Evolutionary conservation across 441 rosid genomes (phyloP), one percentile per base, ranked within the genome.

Genomic region (Macaranga tanarius): DNA sequence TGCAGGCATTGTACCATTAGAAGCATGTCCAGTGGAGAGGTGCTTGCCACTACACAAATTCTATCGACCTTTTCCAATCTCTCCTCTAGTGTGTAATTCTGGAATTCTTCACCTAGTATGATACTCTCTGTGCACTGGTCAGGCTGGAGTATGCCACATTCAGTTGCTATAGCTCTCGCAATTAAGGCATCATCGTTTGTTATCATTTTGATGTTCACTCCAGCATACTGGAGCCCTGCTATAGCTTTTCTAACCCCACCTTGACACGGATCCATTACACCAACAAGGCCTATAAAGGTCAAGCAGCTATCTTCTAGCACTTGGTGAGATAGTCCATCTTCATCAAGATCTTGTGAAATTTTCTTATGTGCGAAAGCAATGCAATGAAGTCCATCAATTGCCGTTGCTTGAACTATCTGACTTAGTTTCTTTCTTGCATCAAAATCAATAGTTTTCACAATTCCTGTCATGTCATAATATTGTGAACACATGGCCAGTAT

Each of bases 391-490:
- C 89, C 81, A 28, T 76, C 75, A 28, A 55, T 82, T 4, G 86
- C 86, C 97, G 86, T 89, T 0, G 77, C 84, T 77, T 84, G 85
- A 58, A 91, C 85, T 55, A 87, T 81, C 62, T 87, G 77, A 78
- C 84, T 80, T 23, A 89, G 78, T 19, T 40, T 52, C 8, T 4
- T 55, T 81, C 60, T 87, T 17, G 80, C 85, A 0, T 42, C 60
- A 9, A 69, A 76, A 38, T 74, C 62, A 2, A 11, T 26, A 11
- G 76, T 59, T 40, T 48, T 85, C 23, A 74, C 26, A 4, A n/a
- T 54, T 56, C 93, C 92, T 0, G 84, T 81, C 50, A 81, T 84
- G 28, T 89, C 65, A 52, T 79, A 83, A 45, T 73, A 83, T 62
- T 56, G 34, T 1, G 87, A 70, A 51, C 91, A 85, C 84, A 72